Base-by-base conservation (phyloP, 2,329 filamentous ascomycete species). In the Zasmidium angulare region DNA sequence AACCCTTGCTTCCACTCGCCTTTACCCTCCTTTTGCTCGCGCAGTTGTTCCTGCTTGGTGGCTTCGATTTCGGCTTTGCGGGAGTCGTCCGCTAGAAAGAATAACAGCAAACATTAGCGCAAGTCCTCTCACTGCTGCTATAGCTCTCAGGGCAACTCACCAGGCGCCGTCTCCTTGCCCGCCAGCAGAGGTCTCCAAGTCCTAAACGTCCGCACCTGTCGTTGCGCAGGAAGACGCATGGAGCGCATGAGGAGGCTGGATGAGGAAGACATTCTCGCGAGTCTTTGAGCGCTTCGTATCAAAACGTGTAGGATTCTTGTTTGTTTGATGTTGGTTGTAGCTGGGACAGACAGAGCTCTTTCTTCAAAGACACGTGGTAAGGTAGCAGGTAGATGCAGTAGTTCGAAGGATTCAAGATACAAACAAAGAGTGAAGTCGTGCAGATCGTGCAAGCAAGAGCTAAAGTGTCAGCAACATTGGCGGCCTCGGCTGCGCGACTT, bases 1-100 rank as follows among this genome's bases (percentile, higher is more conserved):
- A 96, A 80, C 73, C 89, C 86, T 21, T 88, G 81, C 77, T 89
- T 89, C 90, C 91, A 95, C 72, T 91, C 82, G 55, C 82, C 87
- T 72, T 85, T 82, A 61, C 89, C 90, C 43, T 82, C 76, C 66
- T 81, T 78, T 74, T 76, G 74, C 60, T 74, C 74, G 61, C 76
- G 73, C 60, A 83, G 58, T 56, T 79, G 77, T n/a, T 88, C 85
- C 61, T 90, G 83, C 79, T 93, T 92, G 64, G 81, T 69, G 12
- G 67, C 46, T 63, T 82, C 81, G 63, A 80, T 80, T 67, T 78
- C 69, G 2, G 75, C 65, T 52, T 72, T 69, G 36, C 81, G 73
- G 50, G 75, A 67, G 12, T 81, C 80, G 53, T 76, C 69, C 65
- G 78, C 80, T 76, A 59, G 43, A 17, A 3, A 4, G 1, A 22